Conservation (phyloP, 139 green algal genomes). For the Asterochloris erici region DNA sequence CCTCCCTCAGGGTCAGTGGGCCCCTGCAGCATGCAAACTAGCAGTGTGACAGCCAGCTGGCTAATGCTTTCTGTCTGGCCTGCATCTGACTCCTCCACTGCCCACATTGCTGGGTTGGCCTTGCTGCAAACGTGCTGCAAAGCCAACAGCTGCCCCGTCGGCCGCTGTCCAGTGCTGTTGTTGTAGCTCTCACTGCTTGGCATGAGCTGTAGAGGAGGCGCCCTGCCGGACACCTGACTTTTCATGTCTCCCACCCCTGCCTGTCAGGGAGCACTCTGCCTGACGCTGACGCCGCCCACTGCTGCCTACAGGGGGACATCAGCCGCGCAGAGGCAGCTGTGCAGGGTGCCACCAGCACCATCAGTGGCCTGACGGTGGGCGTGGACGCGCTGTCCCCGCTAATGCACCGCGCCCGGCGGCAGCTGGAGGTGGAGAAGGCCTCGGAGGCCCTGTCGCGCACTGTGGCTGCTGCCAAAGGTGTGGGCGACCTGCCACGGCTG, state of each 20-base stretch:
- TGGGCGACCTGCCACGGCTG: slow-evolving; percentile 62
- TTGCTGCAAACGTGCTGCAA: too few relatives aligned
- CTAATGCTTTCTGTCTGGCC: neutral
- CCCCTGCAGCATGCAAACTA: neutral
- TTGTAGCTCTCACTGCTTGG: too few relatives aligned
- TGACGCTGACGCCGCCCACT: neutral
- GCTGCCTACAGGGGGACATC: slow-evolving; percentile 35
- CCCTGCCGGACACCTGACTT: neutral
- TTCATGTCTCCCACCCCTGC: neutral
- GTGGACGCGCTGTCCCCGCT: slow-evolving; percentile 29
- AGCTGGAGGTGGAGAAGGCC: slow-evolving; percentile 62
- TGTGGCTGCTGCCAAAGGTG: slow-evolving; percentile 28
- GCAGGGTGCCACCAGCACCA: neutral
- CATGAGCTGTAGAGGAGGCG: neutral
- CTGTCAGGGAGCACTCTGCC: neutral
- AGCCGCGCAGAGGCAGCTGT: slow-evolving; percentile 53
- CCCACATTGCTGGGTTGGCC: too few relatives aligned
- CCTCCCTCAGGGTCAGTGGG: slow-evolving; percentile 30
- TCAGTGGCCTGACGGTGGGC: slow-evolving; percentile 31
- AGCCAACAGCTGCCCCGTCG: too few relatives aligned
- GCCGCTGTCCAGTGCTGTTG: too few relatives aligned
- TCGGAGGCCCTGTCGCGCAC: slow-evolving; percentile 56
- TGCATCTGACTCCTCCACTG: neutral
- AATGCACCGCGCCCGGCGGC: slow-evolving; percentile 36
- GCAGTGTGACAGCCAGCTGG: neutral